phyloP scores from a whole-genome alignment of 139 green algal species.

The Klebsormidium nitens region DNA sequence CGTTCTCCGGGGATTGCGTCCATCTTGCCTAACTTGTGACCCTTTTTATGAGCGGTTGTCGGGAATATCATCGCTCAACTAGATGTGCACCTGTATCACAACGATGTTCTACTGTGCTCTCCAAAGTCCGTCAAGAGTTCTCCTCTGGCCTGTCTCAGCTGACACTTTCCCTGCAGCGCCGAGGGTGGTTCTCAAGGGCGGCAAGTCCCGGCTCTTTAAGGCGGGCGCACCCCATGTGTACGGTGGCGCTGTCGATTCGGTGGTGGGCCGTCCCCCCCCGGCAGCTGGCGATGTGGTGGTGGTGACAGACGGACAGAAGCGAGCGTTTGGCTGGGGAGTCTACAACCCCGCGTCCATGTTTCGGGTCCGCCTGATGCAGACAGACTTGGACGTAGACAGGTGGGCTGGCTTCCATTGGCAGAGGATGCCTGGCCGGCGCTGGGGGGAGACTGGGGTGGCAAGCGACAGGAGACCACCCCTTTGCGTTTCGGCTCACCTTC shows the following conservation, averaged over 20 bases:
- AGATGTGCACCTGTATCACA: no score
- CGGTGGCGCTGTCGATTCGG: constrained; percentile 35
- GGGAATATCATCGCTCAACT: no score
- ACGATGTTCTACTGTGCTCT: no score
- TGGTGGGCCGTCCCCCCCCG: constrained; percentile 17
- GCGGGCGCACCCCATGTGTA: constrained; percentile 37
- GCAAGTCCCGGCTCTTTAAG: constrained; percentile 40
- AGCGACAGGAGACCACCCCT: no score
- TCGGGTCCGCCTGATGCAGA: constrained; percentile 39
- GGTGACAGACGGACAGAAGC: constrained; percentile 25
- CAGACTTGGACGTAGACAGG: constrained; percentile 9
- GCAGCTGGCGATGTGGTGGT: constrained; percentile 20
- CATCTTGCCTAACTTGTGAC: no score
- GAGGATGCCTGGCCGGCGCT: neutral
- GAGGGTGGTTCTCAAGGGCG: constrained; percentile 29
- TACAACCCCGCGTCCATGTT: constrained; percentile 50
- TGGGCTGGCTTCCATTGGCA: neutral
- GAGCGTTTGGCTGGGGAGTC: constrained; percentile 33
- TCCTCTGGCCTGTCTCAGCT: no score
- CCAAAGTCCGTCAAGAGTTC: no score
- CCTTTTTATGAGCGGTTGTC: no score
- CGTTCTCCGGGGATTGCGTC: no score
- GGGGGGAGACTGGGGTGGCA: no score
- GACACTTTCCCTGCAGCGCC: neutral
- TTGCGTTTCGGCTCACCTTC: no score